Base-by-base conservation (phyloP, 306 rosid genomes). In the Quercus robur region DNA sequence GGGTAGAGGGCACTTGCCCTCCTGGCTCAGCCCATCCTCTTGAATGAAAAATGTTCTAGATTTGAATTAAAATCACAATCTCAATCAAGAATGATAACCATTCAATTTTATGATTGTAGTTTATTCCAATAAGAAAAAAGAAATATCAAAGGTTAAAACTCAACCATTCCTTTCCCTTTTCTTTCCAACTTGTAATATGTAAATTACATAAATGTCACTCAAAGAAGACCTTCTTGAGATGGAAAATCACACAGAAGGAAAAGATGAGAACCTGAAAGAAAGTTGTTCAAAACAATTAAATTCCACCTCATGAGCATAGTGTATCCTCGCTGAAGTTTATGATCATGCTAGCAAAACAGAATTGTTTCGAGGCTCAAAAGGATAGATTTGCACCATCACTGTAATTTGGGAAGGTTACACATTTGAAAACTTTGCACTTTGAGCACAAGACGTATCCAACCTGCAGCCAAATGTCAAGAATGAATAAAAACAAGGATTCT, bases 401-500 rank as follows among this genome's bases (percentile, higher is more conserved):
- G 80, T 78, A 89, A 86, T 90, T 75, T 41, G 98, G 99, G 80
- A 93, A 96, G 76, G 97, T 91, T 20, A 95, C 89, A 77, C 98
- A 91, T 84, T 90, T 91, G 89, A 90, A 93, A 56, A 93, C 99
- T 80, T 93, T 93, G 81, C 99, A 91, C 26, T 77, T 91, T 4
- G 96, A 83, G 84, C 99, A 90, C 75, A 96, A 78, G 18, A 90
- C 77, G 78, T 72, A 92, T 59, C 99, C 98, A 85, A 85, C 71
- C 98, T 95, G 91, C 89, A 82, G 28, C 80, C 41, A 63, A 52
- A 21, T 15, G 59, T 51, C 51, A 13, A 57, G 35, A 13, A 3
- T 12, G 11, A 41, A 33, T 23, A 19, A 25, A 41, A 61, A 23
- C 38, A 25, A 55, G 71, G 9, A 38, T 20, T 51, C 30, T 23